Percentiles rank a stretch among this genome's conserved stretches.
Conservation (phyloP, 2,329 filamentous ascomycete genomes). For the Colletotrichum incanum region DNA sequence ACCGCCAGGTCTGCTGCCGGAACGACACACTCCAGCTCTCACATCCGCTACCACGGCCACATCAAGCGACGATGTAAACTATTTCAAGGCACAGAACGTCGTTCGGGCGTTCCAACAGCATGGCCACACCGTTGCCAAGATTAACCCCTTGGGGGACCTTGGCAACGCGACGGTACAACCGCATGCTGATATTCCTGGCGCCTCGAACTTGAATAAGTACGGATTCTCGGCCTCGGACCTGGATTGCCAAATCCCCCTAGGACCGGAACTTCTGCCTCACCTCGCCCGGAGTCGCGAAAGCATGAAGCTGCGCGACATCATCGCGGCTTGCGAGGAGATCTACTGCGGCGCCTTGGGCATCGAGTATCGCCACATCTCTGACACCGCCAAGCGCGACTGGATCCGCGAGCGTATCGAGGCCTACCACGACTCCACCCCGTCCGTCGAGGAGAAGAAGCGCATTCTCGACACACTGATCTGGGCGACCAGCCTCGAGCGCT, state of each 20-base stretch:
- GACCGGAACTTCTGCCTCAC: conserved; percentile 92
- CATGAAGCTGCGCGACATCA: conserved; percentile 97
- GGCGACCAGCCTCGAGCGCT: conserved; percentile 96
- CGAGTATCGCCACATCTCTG: conserved; percentile 98
- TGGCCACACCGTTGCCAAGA: conserved; percentile 97
- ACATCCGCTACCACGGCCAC: conserved; percentile 77
- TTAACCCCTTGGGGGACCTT: conserved; percentile 94
- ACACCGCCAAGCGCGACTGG: conserved; percentile 98
- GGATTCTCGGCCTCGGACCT: conserved; percentile 94
- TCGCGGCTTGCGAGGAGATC: conserved; percentile 90
- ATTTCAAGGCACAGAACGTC: conserved; percentile 96
- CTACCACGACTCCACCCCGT: conserved; percentile 94
- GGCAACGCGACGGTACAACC: conserved; percentile 86
- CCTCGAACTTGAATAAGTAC: conserved; percentile 93
- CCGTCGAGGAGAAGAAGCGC: conserved; percentile 95
- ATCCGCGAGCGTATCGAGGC: conserved; percentile 94
- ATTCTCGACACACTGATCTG: conserved; percentile 98
- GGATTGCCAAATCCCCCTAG: conserved; percentile 90
- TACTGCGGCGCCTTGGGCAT: conserved; percentile 97
- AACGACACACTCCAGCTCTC: conserved; percentile 78
- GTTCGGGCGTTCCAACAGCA: conserved; percentile 98
- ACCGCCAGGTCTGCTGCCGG: conserved; percentile 90
- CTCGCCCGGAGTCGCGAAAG: conserved; percentile 92
- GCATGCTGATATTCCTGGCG: conserved; percentile 83
- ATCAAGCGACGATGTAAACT: conserved; percentile 87